phyloP scores from a whole-genome alignment of 2,329 filamentous ascomycete species.

The Verruconis gallopava region DNA sequence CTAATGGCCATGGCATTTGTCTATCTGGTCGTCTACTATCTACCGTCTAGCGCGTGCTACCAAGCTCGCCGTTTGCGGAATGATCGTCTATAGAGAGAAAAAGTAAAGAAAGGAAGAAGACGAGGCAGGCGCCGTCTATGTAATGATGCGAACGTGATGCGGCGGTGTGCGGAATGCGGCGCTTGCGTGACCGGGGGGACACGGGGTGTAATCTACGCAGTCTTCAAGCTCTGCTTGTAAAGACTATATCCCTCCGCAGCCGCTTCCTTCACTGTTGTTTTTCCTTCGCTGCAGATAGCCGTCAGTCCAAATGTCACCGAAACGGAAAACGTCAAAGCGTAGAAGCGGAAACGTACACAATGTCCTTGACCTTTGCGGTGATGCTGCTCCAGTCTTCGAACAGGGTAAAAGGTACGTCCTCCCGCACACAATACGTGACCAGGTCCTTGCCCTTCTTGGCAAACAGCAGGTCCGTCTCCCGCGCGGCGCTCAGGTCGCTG shows the following conservation, averaged over 20 bases:
- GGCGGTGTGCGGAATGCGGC: too few species aligned
- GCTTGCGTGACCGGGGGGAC: too few species aligned
- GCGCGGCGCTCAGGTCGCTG: conserved; percentile 80
- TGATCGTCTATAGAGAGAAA: too few species aligned
- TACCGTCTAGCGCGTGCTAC: too few species aligned
- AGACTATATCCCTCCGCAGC: conserved; percentile 40
- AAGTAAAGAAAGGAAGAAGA: too few species aligned
- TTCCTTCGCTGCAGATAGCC: conserved; percentile 41
- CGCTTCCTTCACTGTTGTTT: conserved; percentile 56
- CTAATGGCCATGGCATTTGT: too few species aligned
- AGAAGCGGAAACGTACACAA: conserved; percentile 32
- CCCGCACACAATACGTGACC: conserved; percentile 70
- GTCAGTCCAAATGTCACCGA: background rate
- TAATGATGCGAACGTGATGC: too few species aligned
- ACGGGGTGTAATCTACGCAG: too few species aligned
- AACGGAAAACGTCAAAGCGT: background rate
- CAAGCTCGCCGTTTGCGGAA: too few species aligned
- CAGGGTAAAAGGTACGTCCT: conserved; percentile 75
- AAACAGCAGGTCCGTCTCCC: conserved; percentile 86
- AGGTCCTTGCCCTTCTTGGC: conserved; percentile 86
- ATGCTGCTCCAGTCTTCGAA: conserved; percentile 80
- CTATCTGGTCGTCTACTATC: too few species aligned
- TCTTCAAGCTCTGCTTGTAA: conserved; percentile 29
- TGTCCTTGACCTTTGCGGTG: conserved; percentile 59
- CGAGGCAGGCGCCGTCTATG: too few species aligned